Base-by-base conservation (phyloP, 768 basidiomycete species). In the Naganishia friedmannii region DNA sequence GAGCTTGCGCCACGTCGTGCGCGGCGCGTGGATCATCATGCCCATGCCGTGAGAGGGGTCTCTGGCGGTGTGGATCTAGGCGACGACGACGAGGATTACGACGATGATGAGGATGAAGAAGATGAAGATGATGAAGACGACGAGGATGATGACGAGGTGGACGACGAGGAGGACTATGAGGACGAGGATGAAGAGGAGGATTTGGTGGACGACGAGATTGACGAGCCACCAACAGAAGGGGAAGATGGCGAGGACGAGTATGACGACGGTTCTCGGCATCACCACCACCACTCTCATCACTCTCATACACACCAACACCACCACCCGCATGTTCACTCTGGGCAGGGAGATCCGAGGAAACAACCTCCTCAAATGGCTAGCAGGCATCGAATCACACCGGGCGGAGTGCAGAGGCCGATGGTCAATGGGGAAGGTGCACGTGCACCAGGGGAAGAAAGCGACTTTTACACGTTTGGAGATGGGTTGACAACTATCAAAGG, bases 401-500 rank as follows among this genome's bases (percentile, higher is more conserved):
- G 48, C 23, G 48, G 48, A n/a, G 70, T 34, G 34, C 72, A 66
- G n/a, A 70, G 66, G 54, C 65, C 54, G 15, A 39, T 51, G 19
- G 48, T 13, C 48, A 51, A 51, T 26, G 55, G 70, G 5, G 71
- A 63, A 13, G 69, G 54, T 39, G 13, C 73, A 74, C 66, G 31
- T 70, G 51, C 31, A 15, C 10, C 12, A 26, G 21, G 55, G 48
- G 77, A 77, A 23, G 69, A 71, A n/a, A 88, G 89, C 70, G 89
- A 90, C 66, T 83, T 91, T 68, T 88, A 90, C 80, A 89, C 88
- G 75, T 88, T 94, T 73, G 89, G 90, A 68, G 89, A 84, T 79
- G 90, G 86, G 78, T 84, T 96, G 42, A 90, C 93, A 65, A 78
- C 79, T 3, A 91, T 92, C 71, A 83, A 84, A 81, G 83, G 83